These are phyloP conservation scores for Wickerhamiella occidentalis DNA, from an alignment of 805 yeast genomes.

Conservation along the genomic window DNA sequence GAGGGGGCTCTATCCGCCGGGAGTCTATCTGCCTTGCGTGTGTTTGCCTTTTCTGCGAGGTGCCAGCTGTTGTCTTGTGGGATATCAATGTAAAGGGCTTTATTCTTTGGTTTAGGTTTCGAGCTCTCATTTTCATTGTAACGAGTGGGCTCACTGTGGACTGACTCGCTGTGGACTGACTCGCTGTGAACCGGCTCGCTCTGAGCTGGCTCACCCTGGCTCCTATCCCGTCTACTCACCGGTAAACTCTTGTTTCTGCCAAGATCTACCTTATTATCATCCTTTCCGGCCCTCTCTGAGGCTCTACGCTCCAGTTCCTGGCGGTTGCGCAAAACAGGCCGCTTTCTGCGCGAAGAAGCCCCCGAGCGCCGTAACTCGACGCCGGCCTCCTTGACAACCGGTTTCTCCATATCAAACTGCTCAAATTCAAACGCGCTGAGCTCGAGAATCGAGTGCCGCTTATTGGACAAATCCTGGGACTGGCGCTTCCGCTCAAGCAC, in stretches of 20 bases:
- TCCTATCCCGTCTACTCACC: neutral
- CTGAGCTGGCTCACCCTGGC: no score
- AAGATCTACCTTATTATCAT: neutral
- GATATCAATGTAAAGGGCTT: neutral
- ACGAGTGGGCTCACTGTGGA: no score
- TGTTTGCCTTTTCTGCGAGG: neutral
- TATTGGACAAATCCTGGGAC: conserved; percentile 15
- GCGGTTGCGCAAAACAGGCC: conserved; percentile 2
- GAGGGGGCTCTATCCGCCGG: no score
- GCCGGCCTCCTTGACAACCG: conserved; percentile 8
- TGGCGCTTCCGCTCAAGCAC: conserved; percentile 24
- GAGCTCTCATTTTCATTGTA: no score
- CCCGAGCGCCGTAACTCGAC: conserved; percentile 9
- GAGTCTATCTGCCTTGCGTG: neutral
- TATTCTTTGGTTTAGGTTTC: no score
- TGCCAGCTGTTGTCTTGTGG: neutral
- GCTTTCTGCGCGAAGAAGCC: conserved; percentile 9
- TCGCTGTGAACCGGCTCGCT: no score
- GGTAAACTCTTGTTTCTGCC: conserved; percentile 2
- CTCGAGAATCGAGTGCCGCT: conserved; percentile 24
- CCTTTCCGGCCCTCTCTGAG: neutral
- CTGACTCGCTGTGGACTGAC: no score
- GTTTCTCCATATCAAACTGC: conserved; percentile 36
- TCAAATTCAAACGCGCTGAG: conserved; percentile 55
- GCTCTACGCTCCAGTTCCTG: neutral